Evolutionary conservation across 306 rosid genomes (phyloP), one percentile per base, ranked within the genome.

Genomic region (Begonia loranthoides): DNA sequence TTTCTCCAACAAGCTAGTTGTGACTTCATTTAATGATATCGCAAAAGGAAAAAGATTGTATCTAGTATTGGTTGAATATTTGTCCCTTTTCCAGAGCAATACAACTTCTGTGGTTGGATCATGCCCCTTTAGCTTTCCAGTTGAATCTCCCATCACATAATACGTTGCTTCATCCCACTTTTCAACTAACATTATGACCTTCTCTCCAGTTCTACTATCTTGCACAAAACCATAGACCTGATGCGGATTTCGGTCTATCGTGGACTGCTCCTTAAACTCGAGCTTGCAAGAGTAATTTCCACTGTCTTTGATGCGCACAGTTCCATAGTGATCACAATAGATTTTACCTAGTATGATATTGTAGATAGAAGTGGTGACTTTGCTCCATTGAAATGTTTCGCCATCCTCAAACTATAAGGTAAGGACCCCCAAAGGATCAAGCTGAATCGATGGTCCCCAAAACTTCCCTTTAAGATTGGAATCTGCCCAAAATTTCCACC

Each of bases 211-310:
- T 73, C 84, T 76, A 65, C 86, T 82, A 79, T 90, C 95, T 82
- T 90, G 99, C 73, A 90, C 86, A 76, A 86, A 90, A 49, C 99
- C 99, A 70, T 82, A 94, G 50, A 90, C 99, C 99, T 90, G 96
- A 71, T 90, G 99, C 57, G 99, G 94, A 61, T 86, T 90, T 53
- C 93, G 73, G 62, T 90, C 99, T 54, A 90, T 86, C 70, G 86
- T 90, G 33, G 97, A 90, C 67, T 90, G 97, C 73, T 90, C 97
- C 71, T 90, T 90, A 81, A 90, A 90, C 84, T 90, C 85, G 46
- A 90, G 79, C 76, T 82, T 90, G 84, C 97, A 90, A 50, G 95
- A 90, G 73, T 90, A 85, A 54, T 79, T 82, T 51, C 92, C 81
- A 38, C 95, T 78, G 56, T 95, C 97, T 69, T 63, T 90, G 76